Evolutionary conservation across 768 basidiomycete species (phyloP).

Genomic region (Candolleomyces eurysporus): DNA sequence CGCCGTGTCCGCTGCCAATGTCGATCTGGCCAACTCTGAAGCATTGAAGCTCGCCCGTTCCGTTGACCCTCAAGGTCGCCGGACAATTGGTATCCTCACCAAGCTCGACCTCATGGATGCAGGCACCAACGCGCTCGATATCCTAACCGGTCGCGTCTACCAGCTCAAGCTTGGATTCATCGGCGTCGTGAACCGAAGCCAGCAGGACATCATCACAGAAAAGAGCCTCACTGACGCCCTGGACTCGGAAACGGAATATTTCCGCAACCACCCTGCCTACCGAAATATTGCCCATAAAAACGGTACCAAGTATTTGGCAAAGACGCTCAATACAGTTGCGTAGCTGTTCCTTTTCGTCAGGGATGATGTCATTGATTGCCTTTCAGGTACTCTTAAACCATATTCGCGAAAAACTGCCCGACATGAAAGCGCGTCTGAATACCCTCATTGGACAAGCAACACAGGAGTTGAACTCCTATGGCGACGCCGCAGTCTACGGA

Average conservation of each 20-base stretch:
- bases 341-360: too few relatives aligned
- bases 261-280: conserved; percentile 86
- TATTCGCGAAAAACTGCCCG: conserved; percentile 96
- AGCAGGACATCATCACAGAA: conserved; percentile 92
- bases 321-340: conserved; percentile 75
- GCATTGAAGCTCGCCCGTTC: conserved; percentile 94
- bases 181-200: conserved; percentile 95
- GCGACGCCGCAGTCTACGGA: conserved; percentile 88
- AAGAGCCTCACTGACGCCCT: conserved; percentile 84
- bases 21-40: conserved; percentile 98
- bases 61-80: conserved; percentile 93
- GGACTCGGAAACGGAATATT: conserved; percentile 87
- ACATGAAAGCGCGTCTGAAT: conserved; percentile 98
- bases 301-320: conserved; percentile 93
- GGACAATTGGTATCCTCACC: conserved; percentile 95
- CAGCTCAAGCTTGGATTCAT: conserved; percentile 98
- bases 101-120: conserved; percentile 99
- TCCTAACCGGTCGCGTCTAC: conserved; percentile 95
- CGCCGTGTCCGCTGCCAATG: conserved; percentile 95
- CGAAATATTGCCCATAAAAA: conserved; percentile 96
- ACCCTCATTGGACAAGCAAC: conserved; percentile 99
- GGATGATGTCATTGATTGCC: not conserved
- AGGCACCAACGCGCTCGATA: conserved; percentile 95
- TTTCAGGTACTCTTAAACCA: conserved; percentile 88
- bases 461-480: conserved; percentile 96